Evolutionary conservation across 345 rosid genomes (phyloP), one percentile per base, ranked within the genome.

Genomic region (Boechera divaricarpa): DNA sequence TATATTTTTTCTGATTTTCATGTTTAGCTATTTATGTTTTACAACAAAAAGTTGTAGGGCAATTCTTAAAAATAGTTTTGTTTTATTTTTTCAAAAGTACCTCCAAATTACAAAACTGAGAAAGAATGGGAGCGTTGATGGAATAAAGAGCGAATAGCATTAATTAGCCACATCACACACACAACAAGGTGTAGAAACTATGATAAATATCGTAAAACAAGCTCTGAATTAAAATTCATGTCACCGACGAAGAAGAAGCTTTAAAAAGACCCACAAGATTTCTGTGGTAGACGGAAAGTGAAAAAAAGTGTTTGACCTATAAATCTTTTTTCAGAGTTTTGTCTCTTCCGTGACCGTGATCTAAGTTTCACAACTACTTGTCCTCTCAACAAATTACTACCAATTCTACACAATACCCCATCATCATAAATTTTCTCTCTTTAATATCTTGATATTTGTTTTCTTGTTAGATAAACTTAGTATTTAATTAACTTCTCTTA

Each of bases 341-440:
- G 74, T 63, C 75, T 77, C 51, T 53, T 77, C 75, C 80, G 75
- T 77, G 80, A 69, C 70, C 80, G 70, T 77, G 80, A 69, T 62
- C 42, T 7, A 59, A 68, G 67, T 68, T 76, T 61, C 63, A 68
- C 74, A 69, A 61, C 75, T 13, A 69, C 63, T 69, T 57, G 52
- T 62, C 80, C 62, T 69, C 49, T 61, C 55, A 52, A 51, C 63
- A 49, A 63, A 26, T 75, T 58, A 57, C 44, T 75, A n/a, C 24
- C 24, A 39, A 24, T 61, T 72, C 39, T 45, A 11, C 57, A 74
- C 42, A 45, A 49, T 41, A 26, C 45, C 28, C 53, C 77, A 73
- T 54, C 63, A 33, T 5, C 41, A 74, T 45, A 10, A 36, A 49
- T 26, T 58, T 16, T 38, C 9, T 29, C 1, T 47, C 29, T 45